phyloP scores from a whole-genome alignment of 108 stramenopile species.

The Epithemia pelagica region DNA sequence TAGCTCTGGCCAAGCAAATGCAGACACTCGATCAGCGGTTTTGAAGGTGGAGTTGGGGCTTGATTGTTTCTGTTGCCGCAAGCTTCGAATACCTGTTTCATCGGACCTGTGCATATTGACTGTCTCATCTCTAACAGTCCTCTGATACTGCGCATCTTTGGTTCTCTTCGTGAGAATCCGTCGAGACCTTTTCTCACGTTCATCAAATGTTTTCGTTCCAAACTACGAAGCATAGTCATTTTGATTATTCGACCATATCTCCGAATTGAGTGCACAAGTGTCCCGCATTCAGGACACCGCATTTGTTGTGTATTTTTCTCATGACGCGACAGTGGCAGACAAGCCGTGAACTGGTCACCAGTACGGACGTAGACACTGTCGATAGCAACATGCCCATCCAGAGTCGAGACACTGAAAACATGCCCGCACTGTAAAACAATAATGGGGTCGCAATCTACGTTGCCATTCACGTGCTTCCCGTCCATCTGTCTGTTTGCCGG shows the following conservation, averaged over 20 bases:
- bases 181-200: conserved; percentile 1
- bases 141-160: conserved; percentile 1
- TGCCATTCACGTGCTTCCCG: conserved; percentile 21
- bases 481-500: conserved; percentile 23
- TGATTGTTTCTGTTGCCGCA: conserved; percentile 15
- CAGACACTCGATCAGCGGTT: conserved; percentile 6
- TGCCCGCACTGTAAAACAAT: conserved; percentile 39
- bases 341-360: conserved; percentile 13
- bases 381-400: conserved; percentile 31
- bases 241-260: conserved; percentile 31
- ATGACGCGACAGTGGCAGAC: not conserved
- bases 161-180: not conserved
- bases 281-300: conserved; percentile 32
- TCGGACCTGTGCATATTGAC: conserved; percentile 19
- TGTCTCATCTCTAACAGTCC: conserved; percentile 1
- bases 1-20: conserved; percentile 10
- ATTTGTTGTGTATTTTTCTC: conserved; percentile 16
- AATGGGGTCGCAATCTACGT: conserved; percentile 29
- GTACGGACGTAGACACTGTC: conserved; percentile 18
- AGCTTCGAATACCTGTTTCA: conserved; percentile 31
- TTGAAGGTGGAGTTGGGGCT: conserved; percentile 16
- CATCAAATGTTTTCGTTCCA: conserved; percentile 36
- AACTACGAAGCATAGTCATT: conserved; percentile 13
- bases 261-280: conserved; percentile 22
- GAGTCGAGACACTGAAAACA: conserved; percentile 25